Evolutionary conservation across 2,329 filamentous ascomycete genomes (phyloP).

Genomic region (Clonostachys byssicola): DNA sequence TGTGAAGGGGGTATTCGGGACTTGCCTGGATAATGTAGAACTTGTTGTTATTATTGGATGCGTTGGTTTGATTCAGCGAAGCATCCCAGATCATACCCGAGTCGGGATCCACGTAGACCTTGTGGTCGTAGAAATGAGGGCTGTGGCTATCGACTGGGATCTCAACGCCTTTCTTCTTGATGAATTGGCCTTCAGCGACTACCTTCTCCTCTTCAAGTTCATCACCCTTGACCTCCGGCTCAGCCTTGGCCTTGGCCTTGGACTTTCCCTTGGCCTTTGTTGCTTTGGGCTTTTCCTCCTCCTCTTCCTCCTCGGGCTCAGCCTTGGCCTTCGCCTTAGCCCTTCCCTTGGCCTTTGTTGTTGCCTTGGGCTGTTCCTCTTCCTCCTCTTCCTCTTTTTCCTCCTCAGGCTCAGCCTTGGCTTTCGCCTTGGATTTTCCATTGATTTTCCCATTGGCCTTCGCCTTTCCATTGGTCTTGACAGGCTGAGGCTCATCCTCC

Average conservation of each 20-base stretch:
- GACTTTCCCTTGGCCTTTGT: conserved; percentile 15
- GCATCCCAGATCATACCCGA: conserved; percentile 70
- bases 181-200: conserved; percentile 37
- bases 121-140: conserved; percentile 20
- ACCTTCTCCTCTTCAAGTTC: conserved; percentile 25
- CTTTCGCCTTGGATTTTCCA: conserved; percentile 2
- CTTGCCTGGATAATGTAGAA: conserved; percentile 71
- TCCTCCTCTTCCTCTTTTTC: conserved; percentile 9
- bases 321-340: conserved; percentile 30
- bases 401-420: conserved; percentile 23
- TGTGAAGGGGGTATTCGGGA: not conserved
- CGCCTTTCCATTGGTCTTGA: not conserved
- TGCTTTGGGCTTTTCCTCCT: conserved; percentile 27
- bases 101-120: conserved; percentile 63
- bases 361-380: conserved; percentile 3
- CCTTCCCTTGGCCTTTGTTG: conserved; percentile 21
- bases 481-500: not conserved
- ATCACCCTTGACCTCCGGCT: conserved; percentile 12
- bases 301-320: conserved; percentile 8
- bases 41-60: conserved; percentile 73
- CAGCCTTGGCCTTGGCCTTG: conserved; percentile 7
- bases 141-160: conserved; percentile 48
- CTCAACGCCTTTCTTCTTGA: conserved; percentile 35
- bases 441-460: conserved; percentile 15
- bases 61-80: conserved; percentile 73